phyloP scores from a whole-genome alignment of 768 basidiomycete genomes.

The Russula griseocarnosa region DNA sequence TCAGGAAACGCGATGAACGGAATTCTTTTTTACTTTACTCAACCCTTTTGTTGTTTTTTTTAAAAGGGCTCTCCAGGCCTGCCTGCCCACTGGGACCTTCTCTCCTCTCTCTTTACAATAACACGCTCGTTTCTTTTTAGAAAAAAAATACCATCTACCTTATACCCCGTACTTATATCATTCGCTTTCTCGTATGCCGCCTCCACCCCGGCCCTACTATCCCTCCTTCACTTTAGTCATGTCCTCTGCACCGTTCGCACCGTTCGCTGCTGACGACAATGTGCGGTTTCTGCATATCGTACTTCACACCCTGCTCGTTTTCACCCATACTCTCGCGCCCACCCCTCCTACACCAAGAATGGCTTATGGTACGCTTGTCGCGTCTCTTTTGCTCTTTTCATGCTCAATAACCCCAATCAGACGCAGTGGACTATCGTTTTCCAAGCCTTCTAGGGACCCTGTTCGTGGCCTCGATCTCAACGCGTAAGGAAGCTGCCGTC shows the following conservation, averaged over 20 bases:
- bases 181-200: slow-evolving; percentile 10
- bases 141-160: no score
- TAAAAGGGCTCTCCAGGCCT: background rate
- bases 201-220: slow-evolving; percentile 12
- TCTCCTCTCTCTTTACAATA: background rate
- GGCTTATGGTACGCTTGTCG: background rate
- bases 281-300: slow-evolving; percentile 18
- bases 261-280: slow-evolving; percentile 9
- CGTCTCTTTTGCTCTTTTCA: background rate
- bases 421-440: slow-evolving; percentile 16
- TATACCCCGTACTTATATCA: no score
- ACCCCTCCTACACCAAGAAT: slow-evolving; percentile 8
- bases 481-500: slow-evolving; percentile 13
- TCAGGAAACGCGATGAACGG: slow-evolving; percentile 22
- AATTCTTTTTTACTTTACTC: slow-evolving; percentile 15
- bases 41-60: background rate
- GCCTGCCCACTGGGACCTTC: no score
- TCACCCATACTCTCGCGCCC: slow-evolving; percentile 20
- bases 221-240: slow-evolving; percentile 23
- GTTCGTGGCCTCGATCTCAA: slow-evolving; percentile 1
- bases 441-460: background rate
- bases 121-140: slow-evolving; percentile 11
- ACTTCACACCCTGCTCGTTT: slow-evolving; percentile 18
- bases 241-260: slow-evolving; percentile 13
- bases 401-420: slow-evolving; percentile 1